Conservation (phyloP, 371 early-diverging fungal species). For the Saksenaea oblongispora region DNA sequence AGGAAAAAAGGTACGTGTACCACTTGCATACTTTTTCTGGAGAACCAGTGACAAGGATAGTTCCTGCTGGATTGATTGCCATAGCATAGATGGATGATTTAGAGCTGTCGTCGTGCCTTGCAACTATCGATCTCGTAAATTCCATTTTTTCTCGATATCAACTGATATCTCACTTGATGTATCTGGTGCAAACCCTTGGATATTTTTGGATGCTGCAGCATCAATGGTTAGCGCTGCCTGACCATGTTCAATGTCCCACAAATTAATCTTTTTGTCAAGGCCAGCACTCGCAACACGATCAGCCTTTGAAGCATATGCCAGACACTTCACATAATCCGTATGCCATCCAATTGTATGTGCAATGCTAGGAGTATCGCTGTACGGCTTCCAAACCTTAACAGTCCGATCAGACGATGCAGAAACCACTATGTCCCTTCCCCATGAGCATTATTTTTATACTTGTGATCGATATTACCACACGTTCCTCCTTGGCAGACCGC, state of each 20-base stretch:
- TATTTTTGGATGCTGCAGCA: slow-evolving; percentile 7
- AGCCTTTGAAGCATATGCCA: slow-evolving; percentile 69
- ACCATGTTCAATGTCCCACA: slow-evolving; percentile 82
- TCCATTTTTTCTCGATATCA: not conserved
- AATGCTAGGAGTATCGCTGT: slow-evolving; percentile 35
- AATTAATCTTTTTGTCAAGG: slow-evolving; percentile 83
- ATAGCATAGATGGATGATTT: slow-evolving; percentile 78
- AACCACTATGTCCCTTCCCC: slow-evolving; percentile 55
- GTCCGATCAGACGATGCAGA: slow-evolving; percentile 93
- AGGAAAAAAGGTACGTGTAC: not conserved
- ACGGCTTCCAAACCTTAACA: slow-evolving; percentile 79
- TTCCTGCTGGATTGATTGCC: slow-evolving; percentile 71
- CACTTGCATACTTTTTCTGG: slow-evolving; percentile 77
- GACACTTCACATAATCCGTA: slow-evolving; percentile 81
- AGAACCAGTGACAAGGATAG: slow-evolving; percentile 79
- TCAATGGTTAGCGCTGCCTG: slow-evolving; percentile 30
- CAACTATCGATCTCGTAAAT: slow-evolving; percentile 17
- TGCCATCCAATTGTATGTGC: slow-evolving; percentile 81
- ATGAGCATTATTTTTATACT: not conserved
- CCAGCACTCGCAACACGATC: slow-evolving; percentile 92
- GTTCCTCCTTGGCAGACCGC: slow-evolving; percentile 58
- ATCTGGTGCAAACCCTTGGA: slow-evolving; percentile 10
- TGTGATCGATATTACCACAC: slow-evolving; percentile 26
- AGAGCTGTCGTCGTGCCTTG: slow-evolving; percentile 54
- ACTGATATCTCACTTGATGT: not conserved